Conservation (phyloP, 2,329 filamentous ascomycete genomes). For the Fusarium xyrophilum region DNA sequence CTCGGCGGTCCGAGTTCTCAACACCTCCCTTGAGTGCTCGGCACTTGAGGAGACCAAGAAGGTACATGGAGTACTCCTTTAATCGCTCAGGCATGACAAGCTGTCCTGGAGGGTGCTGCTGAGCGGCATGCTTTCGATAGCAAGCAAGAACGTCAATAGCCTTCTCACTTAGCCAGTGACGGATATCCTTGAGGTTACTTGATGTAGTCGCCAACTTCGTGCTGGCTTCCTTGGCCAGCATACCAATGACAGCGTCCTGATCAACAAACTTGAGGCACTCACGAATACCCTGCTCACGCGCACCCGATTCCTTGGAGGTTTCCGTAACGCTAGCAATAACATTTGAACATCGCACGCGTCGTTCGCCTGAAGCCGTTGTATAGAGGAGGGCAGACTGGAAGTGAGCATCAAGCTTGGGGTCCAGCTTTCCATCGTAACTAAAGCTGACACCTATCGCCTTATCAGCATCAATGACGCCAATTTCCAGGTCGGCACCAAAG, state of each 20-base stretch:
- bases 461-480: conserved; percentile 90
- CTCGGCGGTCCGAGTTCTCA: conserved; percentile 87
- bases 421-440: conserved; percentile 96
- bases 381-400: conserved; percentile 96
- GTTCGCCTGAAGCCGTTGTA: conserved; percentile 87
- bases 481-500: conserved; percentile 92
- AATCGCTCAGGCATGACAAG: conserved; percentile 94
- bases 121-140: conserved; percentile 90
- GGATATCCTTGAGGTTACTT: conserved; percentile 81
- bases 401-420: conserved; percentile 93
- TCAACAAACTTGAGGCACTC: conserved; percentile 93
- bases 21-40: conserved; percentile 92
- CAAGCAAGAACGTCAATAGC: conserved; percentile 90
- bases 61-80: conserved; percentile 97
- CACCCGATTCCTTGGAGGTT: conserved; percentile 51
- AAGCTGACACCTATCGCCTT: conserved; percentile 93
- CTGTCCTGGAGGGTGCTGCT: conserved; percentile 86
- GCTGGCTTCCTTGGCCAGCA: conserved; percentile 92
- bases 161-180: conserved; percentile 84
- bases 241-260: conserved; percentile 87
- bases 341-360: conserved; percentile 91
- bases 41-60: conserved; percentile 86
- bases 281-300: conserved; percentile 64
- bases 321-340: conserved; percentile 92
- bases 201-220: conserved; percentile 77